Base-by-base conservation (phyloP, 2,329 filamentous ascomycete species). In the Arthrobotrys musiformis region DNA sequence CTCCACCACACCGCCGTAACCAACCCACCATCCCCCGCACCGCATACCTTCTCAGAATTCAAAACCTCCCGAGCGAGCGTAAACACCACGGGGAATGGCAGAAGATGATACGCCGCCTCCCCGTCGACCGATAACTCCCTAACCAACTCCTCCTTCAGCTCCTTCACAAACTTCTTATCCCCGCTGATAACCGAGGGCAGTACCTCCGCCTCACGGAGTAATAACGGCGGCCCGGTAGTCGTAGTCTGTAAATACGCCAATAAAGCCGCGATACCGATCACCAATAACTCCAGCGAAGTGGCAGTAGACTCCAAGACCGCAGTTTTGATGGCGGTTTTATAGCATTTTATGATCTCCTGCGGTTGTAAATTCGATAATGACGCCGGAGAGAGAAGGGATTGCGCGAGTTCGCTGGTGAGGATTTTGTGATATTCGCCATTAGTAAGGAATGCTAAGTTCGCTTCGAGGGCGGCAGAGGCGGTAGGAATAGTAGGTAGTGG, bases 181-280 rank as follows among this genome's bases (percentile, higher is more conserved):
- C 84, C 80, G 0, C 79, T 75, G 0, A 79, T 28, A 35, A 80
- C 40, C n/a, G 81, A 62, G 3, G 87, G 86, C 2, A 91, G 81
- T 4, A 90, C 79, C 1, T 85, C 79, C 11, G 86, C 83, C 2
- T 86, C 84, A 24, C 84, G 83, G 81, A 89, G 90, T 0, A 86
- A 84, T n/a, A 97, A 85, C 0, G 93, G 90, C 0, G 94, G 94
- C 0, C 94, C 94, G 2, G 94, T 97, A 66, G 96, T 92, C 82
- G 93, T 97, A 0, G 90, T 89, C 83, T 97, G 94, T 15, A 97
- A 84, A 82, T 97, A 97, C 9, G 90, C 89, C 81, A 93, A 88
- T 9, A 97, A 86, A 1, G 91, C 88, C 0, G 91, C 90, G 56
- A 92, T 85, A 8, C 89, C 92, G 35, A 91, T 85, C 50, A 88